Percentiles rank a stretch among this genome's conserved stretches.
Conservation (phyloP, 2,329 filamentous ascomycete species). For the Uncinocarpus reesii region DNA sequence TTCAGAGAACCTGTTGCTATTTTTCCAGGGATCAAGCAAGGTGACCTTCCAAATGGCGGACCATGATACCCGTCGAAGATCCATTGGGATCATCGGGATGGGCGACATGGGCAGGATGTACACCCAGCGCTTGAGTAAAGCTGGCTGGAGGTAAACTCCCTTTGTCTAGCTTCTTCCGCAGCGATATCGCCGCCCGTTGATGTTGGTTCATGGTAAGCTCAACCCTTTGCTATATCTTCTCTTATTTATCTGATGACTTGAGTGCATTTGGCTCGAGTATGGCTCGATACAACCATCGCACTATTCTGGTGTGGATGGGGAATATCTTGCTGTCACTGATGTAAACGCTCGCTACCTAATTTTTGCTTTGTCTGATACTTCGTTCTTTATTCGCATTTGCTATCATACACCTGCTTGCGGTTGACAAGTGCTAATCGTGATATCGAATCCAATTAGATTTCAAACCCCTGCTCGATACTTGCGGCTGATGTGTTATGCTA, state of each 20-base stretch:
- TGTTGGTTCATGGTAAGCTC: conserved; percentile 28
- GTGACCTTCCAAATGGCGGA: conserved; percentile 3
- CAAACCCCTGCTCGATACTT: background rate
- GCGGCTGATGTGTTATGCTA: conserved; percentile 33
- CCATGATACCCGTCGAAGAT: conserved; percentile 47
- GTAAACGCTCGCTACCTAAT: conserved; percentile 98
- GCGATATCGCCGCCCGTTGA: background rate
- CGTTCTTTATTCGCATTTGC: conserved; percentile 22
- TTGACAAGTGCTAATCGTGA: conserved; percentile 6
- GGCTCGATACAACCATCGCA: conserved; percentile 50
- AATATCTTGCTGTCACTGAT: conserved; percentile 75
- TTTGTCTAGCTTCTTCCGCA: background rate
- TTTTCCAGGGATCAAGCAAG: no score
- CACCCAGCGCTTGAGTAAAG: conserved; percentile 71
- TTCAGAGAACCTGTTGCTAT: no score
- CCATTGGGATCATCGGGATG: conserved; percentile 94
- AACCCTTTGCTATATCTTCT: conserved; percentile 9
- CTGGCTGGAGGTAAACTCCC: conserved; percentile 82
- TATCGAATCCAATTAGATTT: background rate
- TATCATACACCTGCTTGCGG: conserved; percentile 9
- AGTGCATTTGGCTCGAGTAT: conserved; percentile 99
- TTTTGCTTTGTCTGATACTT: conserved; percentile 67
- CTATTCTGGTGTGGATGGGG: conserved; percentile 63
- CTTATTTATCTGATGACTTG: conserved; percentile 80
- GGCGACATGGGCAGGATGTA: conserved; percentile 99